phyloP scores from a whole-genome alignment of 83 land plant genomes.

The Picea abies region DNA sequence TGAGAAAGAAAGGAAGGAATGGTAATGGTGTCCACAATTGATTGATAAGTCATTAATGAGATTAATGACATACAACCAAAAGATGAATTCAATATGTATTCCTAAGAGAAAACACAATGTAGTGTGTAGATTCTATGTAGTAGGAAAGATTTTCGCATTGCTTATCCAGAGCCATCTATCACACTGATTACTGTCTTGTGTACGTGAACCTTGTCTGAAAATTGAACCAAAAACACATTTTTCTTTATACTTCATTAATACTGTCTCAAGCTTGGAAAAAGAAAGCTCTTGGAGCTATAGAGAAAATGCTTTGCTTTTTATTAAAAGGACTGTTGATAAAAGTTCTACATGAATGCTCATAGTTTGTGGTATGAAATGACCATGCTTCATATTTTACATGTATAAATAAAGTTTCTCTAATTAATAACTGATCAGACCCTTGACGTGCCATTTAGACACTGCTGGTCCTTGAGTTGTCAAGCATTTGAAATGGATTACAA shows the following conservation, averaged over 20 bases:
- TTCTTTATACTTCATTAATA: neutral
- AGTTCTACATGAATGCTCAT: neutral
- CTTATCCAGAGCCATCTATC: neutral
- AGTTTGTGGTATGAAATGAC: neutral
- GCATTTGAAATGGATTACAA: neutral
- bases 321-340: neutral
- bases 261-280: neutral
- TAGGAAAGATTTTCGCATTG: neutral
- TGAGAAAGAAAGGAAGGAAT: too few relatives aligned
- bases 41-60: too few relatives aligned
- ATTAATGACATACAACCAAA: too few relatives aligned
- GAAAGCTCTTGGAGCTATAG: neutral
- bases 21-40: too few relatives aligned
- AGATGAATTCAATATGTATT: too few relatives aligned
- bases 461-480: neutral
- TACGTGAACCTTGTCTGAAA: neutral
- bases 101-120: too few relatives aligned
- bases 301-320: neutral
- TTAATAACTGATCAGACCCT: neutral
- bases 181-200: slow-evolving; percentile 2
- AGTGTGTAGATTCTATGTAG: neutral
- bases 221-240: neutral
- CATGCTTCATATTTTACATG: neutral
- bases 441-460: neutral
- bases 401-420: neutral